These are phyloP conservation scores for Alisma plantagoaquatica DNA, from an alignment of 106 monocot species.

Conservation along the genomic window DNA sequence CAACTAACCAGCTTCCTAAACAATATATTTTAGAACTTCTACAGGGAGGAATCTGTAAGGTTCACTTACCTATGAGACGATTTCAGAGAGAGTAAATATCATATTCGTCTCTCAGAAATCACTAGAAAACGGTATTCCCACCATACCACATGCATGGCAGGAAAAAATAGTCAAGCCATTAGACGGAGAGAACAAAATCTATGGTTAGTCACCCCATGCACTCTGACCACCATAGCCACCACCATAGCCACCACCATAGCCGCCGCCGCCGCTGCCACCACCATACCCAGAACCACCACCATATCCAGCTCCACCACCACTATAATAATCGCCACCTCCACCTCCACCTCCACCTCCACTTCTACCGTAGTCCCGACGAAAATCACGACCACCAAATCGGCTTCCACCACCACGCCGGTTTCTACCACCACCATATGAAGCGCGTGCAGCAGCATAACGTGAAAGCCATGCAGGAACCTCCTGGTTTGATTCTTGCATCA, in stretches of 20 bases:
- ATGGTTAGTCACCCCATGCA: constrained; percentile 6
- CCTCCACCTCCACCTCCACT: constrained; percentile 19
- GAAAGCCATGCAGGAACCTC: constrained; percentile 71
- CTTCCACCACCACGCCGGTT: constrained; percentile 34
- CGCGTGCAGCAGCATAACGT: constrained; percentile 39
- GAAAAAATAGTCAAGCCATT: not conserved
- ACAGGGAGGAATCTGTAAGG: too few relatives aligned
- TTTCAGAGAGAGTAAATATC: not conserved
- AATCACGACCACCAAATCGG: constrained; percentile 74
- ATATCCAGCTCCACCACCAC: constrained; percentile 27
- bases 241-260: too few relatives aligned
- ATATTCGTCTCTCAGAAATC: not conserved
- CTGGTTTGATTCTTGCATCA: constrained; percentile 81
- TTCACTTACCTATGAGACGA: too few relatives aligned
- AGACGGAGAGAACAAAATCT: not conserved
- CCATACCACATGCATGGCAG: not conserved
- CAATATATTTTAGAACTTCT: too few relatives aligned
- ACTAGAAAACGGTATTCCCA: not conserved
- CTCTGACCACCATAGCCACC: constrained; percentile 6
- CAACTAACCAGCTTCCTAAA: too few relatives aligned
- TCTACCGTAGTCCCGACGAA: constrained; percentile 28
- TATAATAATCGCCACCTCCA: constrained; percentile 9
- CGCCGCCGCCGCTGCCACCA: too few relatives aligned
- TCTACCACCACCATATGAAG: constrained; percentile 40
- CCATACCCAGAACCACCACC: too few relatives aligned